Conservation (phyloP, 805 yeast genomes). For the Candida nonsorbophila region DNA sequence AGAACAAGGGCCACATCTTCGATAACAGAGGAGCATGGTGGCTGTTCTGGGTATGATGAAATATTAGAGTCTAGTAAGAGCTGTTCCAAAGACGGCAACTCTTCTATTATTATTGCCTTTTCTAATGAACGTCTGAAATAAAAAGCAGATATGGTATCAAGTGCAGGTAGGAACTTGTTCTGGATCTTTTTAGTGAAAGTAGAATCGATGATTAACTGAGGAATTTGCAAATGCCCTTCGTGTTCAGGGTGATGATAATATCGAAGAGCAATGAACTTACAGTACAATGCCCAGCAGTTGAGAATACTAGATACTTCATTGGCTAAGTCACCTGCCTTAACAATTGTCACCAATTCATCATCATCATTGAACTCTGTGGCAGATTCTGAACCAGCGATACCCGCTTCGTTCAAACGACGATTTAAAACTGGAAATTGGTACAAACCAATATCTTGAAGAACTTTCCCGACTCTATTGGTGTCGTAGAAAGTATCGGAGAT, state of each 20-base stretch:
- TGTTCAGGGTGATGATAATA: slow-evolving; percentile 42
- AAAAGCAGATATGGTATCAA: slow-evolving; percentile 58
- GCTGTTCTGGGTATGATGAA: slow-evolving; percentile 41
- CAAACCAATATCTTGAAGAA: slow-evolving; percentile 48
- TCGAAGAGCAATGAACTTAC: slow-evolving; percentile 63
- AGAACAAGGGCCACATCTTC: slow-evolving; percentile 80
- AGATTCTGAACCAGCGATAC: slow-evolving; percentile 8
- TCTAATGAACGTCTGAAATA: slow-evolving; percentile 75
- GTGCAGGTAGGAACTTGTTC: slow-evolving; percentile 50
- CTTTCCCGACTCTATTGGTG: slow-evolving; percentile 52
- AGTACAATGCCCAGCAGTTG: slow-evolving; percentile 81
- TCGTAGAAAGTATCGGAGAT: slow-evolving; percentile 85
- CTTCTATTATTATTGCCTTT: slow-evolving; percentile 76
- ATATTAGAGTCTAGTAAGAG: slow-evolving; percentile 19
- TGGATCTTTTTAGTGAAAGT: slow-evolving; percentile 53
- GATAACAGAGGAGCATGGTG: slow-evolving; percentile 75
- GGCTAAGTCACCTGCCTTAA: slow-evolving; percentile 60
- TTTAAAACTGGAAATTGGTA: slow-evolving; percentile 37
- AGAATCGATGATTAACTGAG: slow-evolving; percentile 49
- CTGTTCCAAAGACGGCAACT: slow-evolving; percentile 51
- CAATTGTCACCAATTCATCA: slow-evolving; percentile 44
- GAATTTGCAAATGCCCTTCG: slow-evolving; percentile 35
- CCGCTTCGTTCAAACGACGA: slow-evolving; percentile 8
- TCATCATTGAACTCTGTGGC: slow-evolving; percentile 16
- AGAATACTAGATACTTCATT: slow-evolving; percentile 72